Percentiles rank a stretch among this genome's conserved stretches.
phyloP scores from a whole-genome alignment of 1,284 basidiomycete genomes.

The Volvariella volvacea region DNA sequence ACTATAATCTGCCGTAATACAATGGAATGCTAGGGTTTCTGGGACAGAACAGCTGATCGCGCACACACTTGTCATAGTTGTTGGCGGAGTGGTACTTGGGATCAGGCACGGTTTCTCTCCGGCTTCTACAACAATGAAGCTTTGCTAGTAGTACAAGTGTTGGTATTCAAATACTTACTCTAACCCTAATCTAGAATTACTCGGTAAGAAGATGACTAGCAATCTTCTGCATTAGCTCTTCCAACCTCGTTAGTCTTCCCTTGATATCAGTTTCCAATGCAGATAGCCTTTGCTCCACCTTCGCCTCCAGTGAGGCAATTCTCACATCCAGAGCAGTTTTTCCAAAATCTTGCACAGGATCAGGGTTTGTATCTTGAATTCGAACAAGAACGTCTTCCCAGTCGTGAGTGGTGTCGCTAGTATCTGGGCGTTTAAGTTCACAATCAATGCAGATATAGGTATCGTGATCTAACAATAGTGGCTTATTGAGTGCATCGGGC shows the following conservation, averaged over 20 bases:
- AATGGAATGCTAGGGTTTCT: too few relatives aligned
- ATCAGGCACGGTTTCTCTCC: too few relatives aligned
- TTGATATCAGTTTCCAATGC: slow-evolving; percentile 18
- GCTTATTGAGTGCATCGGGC: not conserved
- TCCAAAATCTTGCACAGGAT: slow-evolving; percentile 8
- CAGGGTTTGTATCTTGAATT: slow-evolving; percentile 17
- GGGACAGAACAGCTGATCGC: too few relatives aligned
- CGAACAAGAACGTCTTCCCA: slow-evolving; percentile 17
- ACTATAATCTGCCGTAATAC: too few relatives aligned
- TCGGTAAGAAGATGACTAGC: slow-evolving; percentile 14
- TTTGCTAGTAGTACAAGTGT: too few relatives aligned
- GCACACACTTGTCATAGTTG: too few relatives aligned
- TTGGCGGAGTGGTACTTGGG: too few relatives aligned
- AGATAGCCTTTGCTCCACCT: slow-evolving; percentile 17
- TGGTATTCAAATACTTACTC: too few relatives aligned
- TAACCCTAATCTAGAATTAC: too few relatives aligned
- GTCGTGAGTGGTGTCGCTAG: slow-evolving; percentile 1
- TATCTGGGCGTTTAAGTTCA: slow-evolving; percentile 15
- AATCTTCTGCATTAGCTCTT: slow-evolving; percentile 20
- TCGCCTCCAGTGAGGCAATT: slow-evolving; percentile 18
- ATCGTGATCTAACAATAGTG: slow-evolving; percentile 19
- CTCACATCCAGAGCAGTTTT: slow-evolving; percentile 15
- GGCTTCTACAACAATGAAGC: too few relatives aligned
- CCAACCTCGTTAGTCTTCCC: slow-evolving; percentile 19
- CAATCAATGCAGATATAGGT: slow-evolving; percentile 27